These are phyloP conservation scores for Venturia carpophila DNA, from an alignment of 2,329 filamentous ascomycete genomes.

Conservation along the genomic window DNA sequence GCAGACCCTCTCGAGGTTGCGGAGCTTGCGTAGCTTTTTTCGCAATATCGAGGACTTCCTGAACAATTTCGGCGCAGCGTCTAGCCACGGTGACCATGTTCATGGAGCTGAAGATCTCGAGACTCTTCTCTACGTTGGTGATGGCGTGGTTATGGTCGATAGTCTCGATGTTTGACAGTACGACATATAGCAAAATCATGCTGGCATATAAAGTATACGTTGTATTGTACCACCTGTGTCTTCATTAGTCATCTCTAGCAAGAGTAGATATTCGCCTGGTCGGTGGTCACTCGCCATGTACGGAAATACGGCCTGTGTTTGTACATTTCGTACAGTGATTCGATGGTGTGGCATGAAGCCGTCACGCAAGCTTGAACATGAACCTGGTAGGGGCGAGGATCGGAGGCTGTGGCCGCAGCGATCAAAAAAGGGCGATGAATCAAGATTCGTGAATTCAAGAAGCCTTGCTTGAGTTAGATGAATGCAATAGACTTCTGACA, in stretches of 20 bases:
- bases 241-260: not conserved
- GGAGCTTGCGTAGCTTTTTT: conserved; percentile 6
- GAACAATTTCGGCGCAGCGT: conserved; percentile 28
- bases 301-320: conserved; percentile 28
- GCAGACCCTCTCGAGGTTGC: not conserved
- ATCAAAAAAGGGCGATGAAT: conserved; percentile 28
- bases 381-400: conserved; percentile 18
- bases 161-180: conserved; percentile 23
- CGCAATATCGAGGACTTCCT: conserved; percentile 24
- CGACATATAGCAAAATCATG: conserved; percentile 29
- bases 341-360: conserved; percentile 24
- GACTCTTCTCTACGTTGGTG: conserved; percentile 26
- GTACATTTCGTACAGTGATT: conserved; percentile 23
- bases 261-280: not conserved
- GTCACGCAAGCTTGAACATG: conserved; percentile 26
- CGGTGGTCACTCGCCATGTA: conserved; percentile 22
- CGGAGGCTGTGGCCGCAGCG: conserved; percentile 19
- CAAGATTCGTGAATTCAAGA: conserved; percentile 28
- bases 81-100: conserved; percentile 28
- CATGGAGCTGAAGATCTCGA: conserved; percentile 29
- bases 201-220: conserved; percentile 30
- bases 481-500: not conserved
- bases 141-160: conserved; percentile 20
- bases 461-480: conserved; percentile 19
- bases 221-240: conserved; percentile 27